Evolutionary conservation across 306 rosid genomes (phyloP), one percentile per base, ranked within the genome.

Genomic region (Hylodesmum podocarpum): DNA sequence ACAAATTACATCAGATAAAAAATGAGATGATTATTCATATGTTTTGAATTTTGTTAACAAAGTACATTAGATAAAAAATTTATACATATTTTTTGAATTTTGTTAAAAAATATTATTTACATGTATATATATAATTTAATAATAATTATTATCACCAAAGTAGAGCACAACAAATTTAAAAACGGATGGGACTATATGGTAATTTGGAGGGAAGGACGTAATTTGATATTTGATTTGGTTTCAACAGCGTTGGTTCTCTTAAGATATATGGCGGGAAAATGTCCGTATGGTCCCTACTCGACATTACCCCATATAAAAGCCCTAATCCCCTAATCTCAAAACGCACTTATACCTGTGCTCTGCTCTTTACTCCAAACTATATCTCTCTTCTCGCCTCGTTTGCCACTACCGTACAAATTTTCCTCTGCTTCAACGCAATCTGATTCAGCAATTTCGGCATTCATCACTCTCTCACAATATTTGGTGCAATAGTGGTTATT

Each of bases 231-330:
- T 33, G 62, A 34, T 70, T 9, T 70, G 25, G 8, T 41, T 15
- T 15, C 24, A 76, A 31, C 29, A 22, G 8, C 64, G 15, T 7
- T 31, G 51, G 40, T 49, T 49, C 66, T 28, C 33, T 14, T 15
- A 10, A n/a, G 46, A 70, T 41, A 76, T 70, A 51, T 82, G 85
- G 85, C 85, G 85, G 82, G 85, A 82, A 82, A 82, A 82, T 71
- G 85, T 77, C 71, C 70, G 11, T 70, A 53, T 77, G 75, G 82
- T 82, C 82, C 85, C 65, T 55, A 43, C 31, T 33, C 64, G 76
- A 33, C 76, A 46, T 43, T 15, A 22, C 19, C 53, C 66, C 8
- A 29, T 70, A 82, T 70, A 55, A 76, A 63, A 70, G 16, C 70
- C 78, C 70, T 70, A 82, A 53, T 0, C 19, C 58, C 50, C 10